These are phyloP conservation scores for Globisporangium spiculum DNA, from an alignment of 352 stramenopile species.

Conservation along the genomic window DNA sequence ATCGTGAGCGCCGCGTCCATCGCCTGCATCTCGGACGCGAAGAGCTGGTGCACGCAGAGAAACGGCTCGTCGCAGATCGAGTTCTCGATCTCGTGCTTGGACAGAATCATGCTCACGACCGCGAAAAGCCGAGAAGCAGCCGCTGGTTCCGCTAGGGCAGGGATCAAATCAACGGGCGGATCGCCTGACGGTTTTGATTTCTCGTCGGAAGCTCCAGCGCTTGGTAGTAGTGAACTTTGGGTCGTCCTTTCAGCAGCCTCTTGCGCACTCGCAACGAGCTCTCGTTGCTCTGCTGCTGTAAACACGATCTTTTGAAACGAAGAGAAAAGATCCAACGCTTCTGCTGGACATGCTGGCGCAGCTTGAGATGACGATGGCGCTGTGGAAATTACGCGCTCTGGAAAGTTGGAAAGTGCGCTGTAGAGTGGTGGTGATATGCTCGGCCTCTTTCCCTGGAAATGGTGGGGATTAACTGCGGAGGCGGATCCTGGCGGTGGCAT, in stretches of 20 bases:
- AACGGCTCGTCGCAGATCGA: constrained; percentile 47
- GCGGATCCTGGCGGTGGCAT: neutral
- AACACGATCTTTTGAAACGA: constrained; percentile 39
- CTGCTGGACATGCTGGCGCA: neutral
- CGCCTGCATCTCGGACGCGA: constrained; percentile 44
- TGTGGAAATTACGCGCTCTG: constrained; percentile 3
- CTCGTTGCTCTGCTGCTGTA: constrained; percentile 10
- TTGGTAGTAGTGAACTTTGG: neutral
- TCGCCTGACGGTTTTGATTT: neutral
- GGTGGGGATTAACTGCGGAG: neutral
- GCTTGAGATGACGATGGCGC: neutral
- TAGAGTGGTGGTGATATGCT: neutral
- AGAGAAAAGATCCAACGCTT: constrained; percentile 23
- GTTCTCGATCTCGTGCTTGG: constrained; percentile 37
- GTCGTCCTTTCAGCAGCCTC: neutral
- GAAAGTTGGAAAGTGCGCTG: neutral
- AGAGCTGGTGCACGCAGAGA: constrained; percentile 47
- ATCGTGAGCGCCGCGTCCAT: constrained; percentile 40
- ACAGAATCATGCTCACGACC: constrained; percentile 56
- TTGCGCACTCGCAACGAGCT: constrained; percentile 6
- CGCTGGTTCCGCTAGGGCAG: neutral
- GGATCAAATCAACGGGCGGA: neutral
- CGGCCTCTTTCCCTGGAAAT: neutral
- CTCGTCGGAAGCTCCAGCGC: neutral
- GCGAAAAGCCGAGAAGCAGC: constrained; percentile 28